Evolutionary conservation across 192 early-diverging fungal species (phyloP).

Genomic region (Backusella liffmaniae): DNA sequence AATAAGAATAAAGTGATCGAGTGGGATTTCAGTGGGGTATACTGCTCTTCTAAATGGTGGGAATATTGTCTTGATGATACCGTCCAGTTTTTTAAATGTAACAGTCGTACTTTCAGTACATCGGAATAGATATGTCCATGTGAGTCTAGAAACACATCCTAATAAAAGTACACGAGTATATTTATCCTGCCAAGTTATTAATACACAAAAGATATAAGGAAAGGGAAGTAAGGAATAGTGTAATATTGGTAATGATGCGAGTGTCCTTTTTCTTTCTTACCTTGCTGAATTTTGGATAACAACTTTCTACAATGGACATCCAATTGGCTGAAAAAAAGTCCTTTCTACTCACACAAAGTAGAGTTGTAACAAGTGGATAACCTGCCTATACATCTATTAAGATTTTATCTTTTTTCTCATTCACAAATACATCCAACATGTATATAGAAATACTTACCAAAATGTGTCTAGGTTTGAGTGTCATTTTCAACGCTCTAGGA

Average conservation of each 20-base stretch:
- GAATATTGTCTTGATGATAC: conserved; percentile 63
- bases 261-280: background rate
- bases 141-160: conserved; percentile 72
- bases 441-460: conserved; percentile 27
- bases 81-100: conserved; percentile 53
- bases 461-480: conserved; percentile 78
- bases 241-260: background rate
- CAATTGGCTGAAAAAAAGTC: conserved; percentile 88
- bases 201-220: background rate
- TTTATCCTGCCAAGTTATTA: conserved; percentile 54
- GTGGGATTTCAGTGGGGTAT: conserved; percentile 58
- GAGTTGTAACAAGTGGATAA: conserved; percentile 82
- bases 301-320: conserved; percentile 63
- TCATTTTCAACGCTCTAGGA: conserved; percentile 88
- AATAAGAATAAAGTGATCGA: conserved; percentile 71
- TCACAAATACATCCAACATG: no score
- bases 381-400: conserved; percentile 53
- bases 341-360: conserved; percentile 86
- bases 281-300: conserved; percentile 63
- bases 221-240: background rate
- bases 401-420: background rate
- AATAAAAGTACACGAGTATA: conserved; percentile 70
- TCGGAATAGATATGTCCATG: conserved; percentile 95
- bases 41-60: conserved; percentile 56
- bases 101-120: conserved; percentile 66